A percentile compares a stretch with the other conserved stretches of the same genome.
phyloP scores from a whole-genome alignment of 179 eudicot species.

The Camellia oleifera region DNA sequence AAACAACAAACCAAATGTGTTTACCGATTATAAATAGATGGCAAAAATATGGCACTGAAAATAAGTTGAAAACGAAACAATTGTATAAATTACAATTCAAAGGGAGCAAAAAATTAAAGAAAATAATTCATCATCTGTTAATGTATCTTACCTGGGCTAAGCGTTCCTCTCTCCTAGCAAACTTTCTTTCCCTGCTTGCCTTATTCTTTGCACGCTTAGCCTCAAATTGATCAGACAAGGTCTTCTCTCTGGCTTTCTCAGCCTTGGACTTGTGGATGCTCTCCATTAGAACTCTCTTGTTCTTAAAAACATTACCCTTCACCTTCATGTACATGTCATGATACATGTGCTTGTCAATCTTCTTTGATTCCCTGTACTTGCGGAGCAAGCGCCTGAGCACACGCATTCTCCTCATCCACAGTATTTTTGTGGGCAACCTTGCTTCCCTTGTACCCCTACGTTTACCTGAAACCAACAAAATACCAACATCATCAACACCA shows the following conservation, averaged over 20 bases:
- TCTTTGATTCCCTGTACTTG: slow-evolving; percentile 86
- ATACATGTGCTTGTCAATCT: slow-evolving; percentile 95
- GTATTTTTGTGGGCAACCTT: slow-evolving; percentile 81
- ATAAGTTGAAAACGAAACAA: not conserved
- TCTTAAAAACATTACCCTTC: slow-evolving; percentile 93
- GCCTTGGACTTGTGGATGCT: slow-evolving; percentile 96
- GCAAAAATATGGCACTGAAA: too few relatives aligned
- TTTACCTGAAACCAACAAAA: slow-evolving; percentile 49
- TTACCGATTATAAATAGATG: not conserved
- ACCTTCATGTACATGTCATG: slow-evolving; percentile 99
- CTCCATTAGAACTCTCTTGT: slow-evolving; percentile 91
- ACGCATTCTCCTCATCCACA: slow-evolving; percentile 96
- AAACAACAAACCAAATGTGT: not conserved
- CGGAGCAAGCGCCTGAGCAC: slow-evolving; percentile 85
- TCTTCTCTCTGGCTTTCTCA: slow-evolving; percentile 95
- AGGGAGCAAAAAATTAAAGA: not conserved
- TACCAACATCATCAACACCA: not conserved
- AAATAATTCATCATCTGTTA: not conserved
- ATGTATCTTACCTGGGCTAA: slow-evolving; percentile 53
- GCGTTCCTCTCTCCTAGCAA: slow-evolving; percentile 84
- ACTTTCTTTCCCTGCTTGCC: slow-evolving; percentile 87
- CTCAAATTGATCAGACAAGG: slow-evolving; percentile 86
- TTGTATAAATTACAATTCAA: not conserved
- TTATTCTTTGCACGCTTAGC: slow-evolving; percentile 95
- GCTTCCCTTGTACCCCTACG: slow-evolving; percentile 97